Evolutionary conservation across 441 rosid species (phyloP).

Genomic region (Populus hybrid): DNA sequence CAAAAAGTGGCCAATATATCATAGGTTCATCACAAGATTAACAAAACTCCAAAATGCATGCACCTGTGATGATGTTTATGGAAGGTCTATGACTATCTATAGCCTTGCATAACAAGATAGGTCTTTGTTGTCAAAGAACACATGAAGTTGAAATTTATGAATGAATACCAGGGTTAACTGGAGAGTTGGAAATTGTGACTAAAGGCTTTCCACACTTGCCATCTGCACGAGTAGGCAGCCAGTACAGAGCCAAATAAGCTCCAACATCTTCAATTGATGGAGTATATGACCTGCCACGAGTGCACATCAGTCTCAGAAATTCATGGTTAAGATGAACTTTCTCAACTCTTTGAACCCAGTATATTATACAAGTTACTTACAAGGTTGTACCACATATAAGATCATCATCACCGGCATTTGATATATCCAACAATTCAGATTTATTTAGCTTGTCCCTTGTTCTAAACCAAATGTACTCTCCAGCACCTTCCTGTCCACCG

Average conservation of each 20-base stretch:
- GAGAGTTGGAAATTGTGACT: conserved; percentile 64
- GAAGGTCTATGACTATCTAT: no score
- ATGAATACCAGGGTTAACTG: conserved; percentile 73
- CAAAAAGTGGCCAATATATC: background rate
- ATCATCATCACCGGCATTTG: no score
- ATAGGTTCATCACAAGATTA: background rate
- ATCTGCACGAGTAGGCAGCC: conserved; percentile 86
- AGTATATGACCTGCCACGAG: conserved; percentile 57
- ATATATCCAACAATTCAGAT: no score
- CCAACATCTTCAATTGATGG: conserved; percentile 91
- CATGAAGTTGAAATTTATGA: background rate
- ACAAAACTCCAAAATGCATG: background rate
- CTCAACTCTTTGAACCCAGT: no score
- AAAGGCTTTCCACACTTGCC: conserved; percentile 86
- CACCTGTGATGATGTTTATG: background rate
- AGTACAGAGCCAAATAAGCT: conserved; percentile 65
- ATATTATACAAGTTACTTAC: no score
- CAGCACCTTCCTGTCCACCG: no score
- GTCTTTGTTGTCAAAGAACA: background rate
- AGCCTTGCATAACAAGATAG: background rate
- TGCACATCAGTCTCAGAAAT: no score
- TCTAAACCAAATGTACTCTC: no score
- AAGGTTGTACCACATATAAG: no score
- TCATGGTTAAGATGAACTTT: no score
- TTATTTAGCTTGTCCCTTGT: no score